Percentiles rank a stretch among this genome's conserved stretches.
These are phyloP conservation scores for Pseudoperonospora humuli DNA, from an alignment of 352 stramenopile species.

Conservation along the genomic window DNA sequence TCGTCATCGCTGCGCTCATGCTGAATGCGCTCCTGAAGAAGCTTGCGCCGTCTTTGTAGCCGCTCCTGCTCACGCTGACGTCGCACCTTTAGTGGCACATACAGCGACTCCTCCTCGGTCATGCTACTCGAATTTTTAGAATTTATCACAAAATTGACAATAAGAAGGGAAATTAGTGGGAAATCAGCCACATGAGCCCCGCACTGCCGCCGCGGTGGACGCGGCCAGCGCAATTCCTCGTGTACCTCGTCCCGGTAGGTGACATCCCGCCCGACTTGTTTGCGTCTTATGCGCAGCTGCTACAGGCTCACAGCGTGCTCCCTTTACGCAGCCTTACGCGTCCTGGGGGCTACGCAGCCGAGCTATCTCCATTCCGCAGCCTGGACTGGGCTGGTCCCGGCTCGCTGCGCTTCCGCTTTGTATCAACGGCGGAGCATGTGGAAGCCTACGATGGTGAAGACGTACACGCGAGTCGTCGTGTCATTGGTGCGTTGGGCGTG, in stretches of 20 bases:
- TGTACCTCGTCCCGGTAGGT: slow-evolving; percentile 76
- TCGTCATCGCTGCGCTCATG: slow-evolving; percentile 34
- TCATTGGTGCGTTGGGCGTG: slow-evolving; percentile 70
- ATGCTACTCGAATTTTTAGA: background rate
- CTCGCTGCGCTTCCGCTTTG: slow-evolving; percentile 62
- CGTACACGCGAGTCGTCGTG: slow-evolving; percentile 54
- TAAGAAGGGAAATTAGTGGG: background rate
- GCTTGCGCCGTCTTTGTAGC: slow-evolving; percentile 37
- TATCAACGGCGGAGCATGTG: slow-evolving; percentile 50
- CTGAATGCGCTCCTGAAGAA: slow-evolving; percentile 45
- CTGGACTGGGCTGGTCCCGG: slow-evolving; percentile 60
- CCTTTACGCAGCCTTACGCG: slow-evolving; percentile 61
- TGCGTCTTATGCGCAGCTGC: slow-evolving; percentile 46
- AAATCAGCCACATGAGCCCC: background rate
- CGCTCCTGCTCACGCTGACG: slow-evolving; percentile 63
- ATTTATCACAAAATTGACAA: background rate
- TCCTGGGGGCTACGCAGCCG: slow-evolving; percentile 63
- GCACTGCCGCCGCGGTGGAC: slow-evolving; percentile 39
- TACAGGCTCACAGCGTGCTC: slow-evolving; percentile 46
- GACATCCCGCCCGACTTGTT: slow-evolving; percentile 54
- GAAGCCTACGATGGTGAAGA: slow-evolving; percentile 64
- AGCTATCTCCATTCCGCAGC: slow-evolving; percentile 73
- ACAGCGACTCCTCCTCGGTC: slow-evolving; percentile 41
- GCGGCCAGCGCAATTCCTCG: slow-evolving; percentile 62
- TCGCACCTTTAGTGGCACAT: slow-evolving; percentile 74